Base-by-base conservation (phyloP, 192 early-diverging fungal species). In the Geranomyces michiganensis region DNA sequence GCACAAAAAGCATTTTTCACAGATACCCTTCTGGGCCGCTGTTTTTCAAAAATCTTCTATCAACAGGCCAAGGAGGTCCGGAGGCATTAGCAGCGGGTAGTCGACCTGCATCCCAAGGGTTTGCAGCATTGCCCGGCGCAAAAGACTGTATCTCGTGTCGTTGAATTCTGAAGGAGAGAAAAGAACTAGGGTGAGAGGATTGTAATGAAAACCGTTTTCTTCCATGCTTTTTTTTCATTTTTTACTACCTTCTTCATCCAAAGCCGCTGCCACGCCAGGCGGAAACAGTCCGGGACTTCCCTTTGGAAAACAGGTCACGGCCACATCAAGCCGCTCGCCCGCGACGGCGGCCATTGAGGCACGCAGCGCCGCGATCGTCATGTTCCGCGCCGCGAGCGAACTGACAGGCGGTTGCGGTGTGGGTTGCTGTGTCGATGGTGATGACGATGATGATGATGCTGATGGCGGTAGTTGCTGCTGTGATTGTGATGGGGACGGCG, bases 41-140 rank as follows among this genome's bases (percentile, higher is more conserved):
- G n/a, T n/a, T n/a, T n/a, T 41, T 59, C 36, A 70, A 46, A 71
- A 70, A 8, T 82, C 81, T 12, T 82, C 77, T 1, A 59, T 62
- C 22, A 82, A 24, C 21, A 77, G n/a, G 24, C 62, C 67, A n/a
- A 46, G 24, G 15, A 82, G 48, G 24, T 82, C 81, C 29, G 73
- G 76, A 29, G 77, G 78, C 47, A 77, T 68, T 12, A 82, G 26
- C 15, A 82, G 62, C 21, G 81, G 81, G 62, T 76, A 77, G 51
- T 82, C 78, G 12, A 71, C 63, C 63, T 82, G 81, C 32, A 31
- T 17, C 53, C 59, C 71, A 22, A 82, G 45, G n/a, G 68, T 63
- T 56, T 77, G 67, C 27, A 82, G 62, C 53, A 82, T 51, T 2
- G 51, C 56, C 36, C 67, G 60, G 5, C 81, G 24, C 59, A 80